Evolutionary conservation across 2,329 filamentous ascomycete species (phyloP), one percentile per base, ranked within the genome.

Genomic region (Chrysosporium queenslandicum): DNA sequence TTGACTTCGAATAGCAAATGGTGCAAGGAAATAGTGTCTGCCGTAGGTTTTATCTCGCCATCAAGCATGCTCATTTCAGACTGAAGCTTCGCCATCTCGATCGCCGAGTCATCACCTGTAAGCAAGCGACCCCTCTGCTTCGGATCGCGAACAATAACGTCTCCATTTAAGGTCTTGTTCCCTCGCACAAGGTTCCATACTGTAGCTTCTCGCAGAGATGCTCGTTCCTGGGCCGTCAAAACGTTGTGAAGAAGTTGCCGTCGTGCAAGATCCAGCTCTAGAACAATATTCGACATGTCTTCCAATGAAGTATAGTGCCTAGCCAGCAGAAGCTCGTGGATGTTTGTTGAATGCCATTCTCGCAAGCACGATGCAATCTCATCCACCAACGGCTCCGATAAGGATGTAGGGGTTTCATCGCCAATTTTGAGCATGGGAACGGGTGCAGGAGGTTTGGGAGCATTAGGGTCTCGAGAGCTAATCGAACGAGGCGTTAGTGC

Each of bases 371-470:
- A 96, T 12, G 92, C 90, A 61, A 98, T 97, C 68, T 98, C 92
- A 69, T 98, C 92, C 21, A 98, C 90, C 56, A 98, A 71, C 2
- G 92, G 92, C 66, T 98, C 94, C 7, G 86, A 83, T 14, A 80
- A 76, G 4, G 89, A 96, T 0, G 88, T 94, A 1, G 90, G 87
- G 1, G 89, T 95, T 72, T 98, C 92, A 64, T 98, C 92, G 54
- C 92, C 92, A 66, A 98, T 91, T 68, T 96, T 95, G 50, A 98
- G 77, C 86, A 97, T 92, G 3, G 92, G 92, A 7, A 98, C 90
- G 0, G 92, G 92, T 9, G 94, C 94, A 9, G 88, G 81, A 27
- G 91, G 92, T 61, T 87, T 88, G 8, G 66, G 64, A 20, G 61
- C 79, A 64, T 80, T 76, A 1, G 83, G 82, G 60, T 89, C 80